A percentile compares a stretch with the other conserved stretches of the same genome.
phyloP scores from a whole-genome alignment of 1,284 basidiomycete species.

The Ustilago esculenta region DNA sequence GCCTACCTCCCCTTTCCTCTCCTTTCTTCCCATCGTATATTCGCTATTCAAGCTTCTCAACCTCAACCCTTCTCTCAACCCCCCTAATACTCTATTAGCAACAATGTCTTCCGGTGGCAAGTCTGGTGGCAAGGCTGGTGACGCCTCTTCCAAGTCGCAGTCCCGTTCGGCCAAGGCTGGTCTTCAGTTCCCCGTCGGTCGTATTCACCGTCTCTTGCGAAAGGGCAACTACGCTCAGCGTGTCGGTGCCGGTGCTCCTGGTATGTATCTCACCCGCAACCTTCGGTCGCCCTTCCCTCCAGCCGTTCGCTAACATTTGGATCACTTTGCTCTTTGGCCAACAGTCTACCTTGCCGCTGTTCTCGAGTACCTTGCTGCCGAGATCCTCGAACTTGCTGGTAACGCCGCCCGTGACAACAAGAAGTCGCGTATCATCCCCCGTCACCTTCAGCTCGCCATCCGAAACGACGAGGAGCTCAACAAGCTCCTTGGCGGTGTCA shows the following conservation, averaged over 20 bases:
- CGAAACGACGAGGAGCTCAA: slow-evolving; percentile 92
- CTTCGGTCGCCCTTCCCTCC: background rate
- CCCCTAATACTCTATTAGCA: slow-evolving; percentile 18
- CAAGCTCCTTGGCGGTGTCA: slow-evolving; percentile 71
- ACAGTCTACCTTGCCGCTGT: slow-evolving; percentile 88
- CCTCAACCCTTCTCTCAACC: slow-evolving; percentile 10
- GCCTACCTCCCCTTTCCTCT: slow-evolving; percentile 12
- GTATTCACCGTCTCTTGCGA: slow-evolving; percentile 93
- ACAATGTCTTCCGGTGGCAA: slow-evolving; percentile 68
- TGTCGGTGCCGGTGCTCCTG: slow-evolving; percentile 79
- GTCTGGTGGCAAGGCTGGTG: slow-evolving; percentile 68
- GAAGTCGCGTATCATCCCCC: slow-evolving; percentile 95
- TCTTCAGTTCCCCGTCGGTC: slow-evolving; percentile 89
- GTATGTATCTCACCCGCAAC: slow-evolving; percentile 69
- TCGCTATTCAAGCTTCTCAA: slow-evolving; percentile 24
- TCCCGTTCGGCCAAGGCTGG: slow-evolving; percentile 78
- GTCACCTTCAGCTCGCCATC: slow-evolving; percentile 90
- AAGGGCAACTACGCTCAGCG: slow-evolving; percentile 84
- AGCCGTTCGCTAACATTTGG: background rate
- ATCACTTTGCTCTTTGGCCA: slow-evolving; percentile 25
- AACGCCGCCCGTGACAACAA: slow-evolving; percentile 96
- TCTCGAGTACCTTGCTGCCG: slow-evolving; percentile 88
- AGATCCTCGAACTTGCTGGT: slow-evolving; percentile 91
- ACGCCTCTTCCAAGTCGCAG: slow-evolving; percentile 70
- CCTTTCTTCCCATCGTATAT: slow-evolving; percentile 22